Percentiles rank a stretch among this genome's conserved stretches.
These are phyloP conservation scores for Sporobolomyces phaffii DNA, from an alignment of 768 basidiomycete species.

Conservation along the genomic window DNA sequence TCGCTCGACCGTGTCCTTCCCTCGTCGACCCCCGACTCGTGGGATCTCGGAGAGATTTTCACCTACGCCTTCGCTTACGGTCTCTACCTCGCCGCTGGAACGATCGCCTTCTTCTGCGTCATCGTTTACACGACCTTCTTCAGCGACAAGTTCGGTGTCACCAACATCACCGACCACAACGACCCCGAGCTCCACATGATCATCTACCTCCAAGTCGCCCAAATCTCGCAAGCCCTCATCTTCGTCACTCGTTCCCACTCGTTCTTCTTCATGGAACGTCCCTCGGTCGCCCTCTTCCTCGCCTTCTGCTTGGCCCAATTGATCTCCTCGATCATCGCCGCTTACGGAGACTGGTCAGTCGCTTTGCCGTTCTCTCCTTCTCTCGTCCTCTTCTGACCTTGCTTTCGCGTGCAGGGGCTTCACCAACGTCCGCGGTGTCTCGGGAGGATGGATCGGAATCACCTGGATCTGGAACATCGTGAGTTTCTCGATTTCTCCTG, in stretches of 20 bases:
- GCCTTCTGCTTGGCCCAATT: conserved; percentile 93
- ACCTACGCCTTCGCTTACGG: conserved; percentile 92
- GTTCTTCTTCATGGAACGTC: conserved; percentile 96
- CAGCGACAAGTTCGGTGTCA: conserved; percentile 74
- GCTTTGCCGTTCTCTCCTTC: no score
- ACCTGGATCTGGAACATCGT: conserved; percentile 71
- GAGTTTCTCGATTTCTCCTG: conserved; percentile 92
- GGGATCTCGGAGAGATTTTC: conserved; percentile 96
- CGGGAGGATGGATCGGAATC: conserved; percentile 91
- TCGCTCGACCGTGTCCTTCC: conserved; percentile 86
- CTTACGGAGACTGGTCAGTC: conserved; percentile 65
- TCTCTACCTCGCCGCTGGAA: conserved; percentile 82
- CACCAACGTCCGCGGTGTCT: conserved; percentile 59
- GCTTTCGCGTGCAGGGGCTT: conserved; percentile 56
- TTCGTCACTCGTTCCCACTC: conserved; percentile 46
- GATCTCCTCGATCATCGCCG: conserved; percentile 90
- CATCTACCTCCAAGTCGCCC: conserved; percentile 87
- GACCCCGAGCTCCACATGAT: conserved; percentile 61
- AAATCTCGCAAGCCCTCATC: conserved; percentile 92
- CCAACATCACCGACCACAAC: conserved; percentile 48
- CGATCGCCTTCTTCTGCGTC: conserved; percentile 51
- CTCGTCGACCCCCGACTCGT: conserved; percentile 83
- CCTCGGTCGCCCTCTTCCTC: conserved; percentile 75
- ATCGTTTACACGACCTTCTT: conserved; percentile 86
- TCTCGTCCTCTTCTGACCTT: neutral